These are phyloP conservation scores for Paecilomyces variotii DNA, from an alignment of 2,329 filamentous ascomycete genomes.

Conservation along the genomic window DNA sequence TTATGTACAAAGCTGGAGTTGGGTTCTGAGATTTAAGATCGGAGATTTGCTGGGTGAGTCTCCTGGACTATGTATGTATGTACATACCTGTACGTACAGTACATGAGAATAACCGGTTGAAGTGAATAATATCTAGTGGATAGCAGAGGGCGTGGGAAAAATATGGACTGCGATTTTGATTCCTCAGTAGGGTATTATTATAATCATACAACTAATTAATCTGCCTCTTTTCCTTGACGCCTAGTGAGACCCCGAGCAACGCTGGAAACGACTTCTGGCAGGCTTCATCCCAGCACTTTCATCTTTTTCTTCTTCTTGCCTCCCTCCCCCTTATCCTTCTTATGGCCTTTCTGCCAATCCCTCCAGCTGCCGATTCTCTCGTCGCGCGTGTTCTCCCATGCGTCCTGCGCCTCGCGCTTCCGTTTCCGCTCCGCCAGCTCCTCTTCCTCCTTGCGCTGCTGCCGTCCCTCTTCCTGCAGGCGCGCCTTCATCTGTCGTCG, in stretches of 20 bases:
- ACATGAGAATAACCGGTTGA: no score
- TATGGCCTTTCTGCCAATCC: constrained; percentile 68
- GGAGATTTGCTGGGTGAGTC: no score
- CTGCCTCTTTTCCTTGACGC: neutral
- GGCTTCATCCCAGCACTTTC: constrained; percentile 39
- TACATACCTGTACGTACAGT: no score
- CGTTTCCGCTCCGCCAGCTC: constrained; percentile 58
- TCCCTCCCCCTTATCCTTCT: constrained; percentile 44
- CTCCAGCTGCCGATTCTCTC: constrained; percentile 52
- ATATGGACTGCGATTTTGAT: neutral
- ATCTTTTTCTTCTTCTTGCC: constrained; percentile 54
- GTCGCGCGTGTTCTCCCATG: neutral
- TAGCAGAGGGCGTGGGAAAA: neutral
- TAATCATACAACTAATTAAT: neutral
- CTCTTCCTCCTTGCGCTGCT: neutral
- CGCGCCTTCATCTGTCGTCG: constrained; percentile 1
- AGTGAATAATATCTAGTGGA: no score
- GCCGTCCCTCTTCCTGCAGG: neutral
- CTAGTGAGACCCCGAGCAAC: neutral
- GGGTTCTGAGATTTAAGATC: no score
- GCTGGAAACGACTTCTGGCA: neutral
- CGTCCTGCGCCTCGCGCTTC: constrained; percentile 55
- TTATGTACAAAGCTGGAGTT: no score
- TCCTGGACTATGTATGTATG: no score
- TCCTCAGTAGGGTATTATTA: neutral